Evolutionary conservation across 306 rosid genomes (phyloP), one percentile per base, ranked within the genome.

Genomic region (Inga leiocalycina): DNA sequence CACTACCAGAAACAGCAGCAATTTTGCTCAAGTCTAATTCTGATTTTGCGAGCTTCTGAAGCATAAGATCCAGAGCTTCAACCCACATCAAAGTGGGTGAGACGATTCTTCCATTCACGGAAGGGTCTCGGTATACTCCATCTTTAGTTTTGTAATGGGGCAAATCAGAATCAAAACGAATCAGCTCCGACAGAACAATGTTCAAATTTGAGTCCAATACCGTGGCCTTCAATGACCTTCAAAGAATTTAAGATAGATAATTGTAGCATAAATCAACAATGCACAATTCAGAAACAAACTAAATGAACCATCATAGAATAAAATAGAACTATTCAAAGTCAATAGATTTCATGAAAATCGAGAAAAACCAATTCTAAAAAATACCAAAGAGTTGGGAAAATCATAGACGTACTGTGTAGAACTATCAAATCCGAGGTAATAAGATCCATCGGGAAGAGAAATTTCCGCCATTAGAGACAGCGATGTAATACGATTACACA

Each of bases 21-120:
- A 95, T 78, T 81, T 90, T 92, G 22, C 86, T 76, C 54, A 95
- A 90, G 85, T 95, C 91, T 46, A 93, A 74, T 32, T 82, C 90
- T 5, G 95, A 90, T 45, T 88, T 83, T 0, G 87, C 80, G 24
- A 93, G 92, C 83, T 89, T 95, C 57, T 88, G 86, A 71, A 95
- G 88, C 35, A 95, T 84, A 22, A 93, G 91, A 79, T 95, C 98
- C 71, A 95, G 89, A 80, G 98, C 98, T 81, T 95, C 98, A 52
- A 95, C 89, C 98, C 98, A 95, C 98, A 95, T 95, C 87, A 90
- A 76, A 5, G 98, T 92, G 80, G 98, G 98, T 52, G 98, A 95
- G 82, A 95, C 98, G 41, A 94, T 96, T 86, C 97, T 91, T 10
- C 99, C 95, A 83, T 87, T 87, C 45, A 41, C 83, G 20, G 85